Evolutionary conservation across 192 early-diverging fungal species (phyloP), one percentile per base, ranked within the genome.

Genomic region (Mortierella hygrophila): DNA sequence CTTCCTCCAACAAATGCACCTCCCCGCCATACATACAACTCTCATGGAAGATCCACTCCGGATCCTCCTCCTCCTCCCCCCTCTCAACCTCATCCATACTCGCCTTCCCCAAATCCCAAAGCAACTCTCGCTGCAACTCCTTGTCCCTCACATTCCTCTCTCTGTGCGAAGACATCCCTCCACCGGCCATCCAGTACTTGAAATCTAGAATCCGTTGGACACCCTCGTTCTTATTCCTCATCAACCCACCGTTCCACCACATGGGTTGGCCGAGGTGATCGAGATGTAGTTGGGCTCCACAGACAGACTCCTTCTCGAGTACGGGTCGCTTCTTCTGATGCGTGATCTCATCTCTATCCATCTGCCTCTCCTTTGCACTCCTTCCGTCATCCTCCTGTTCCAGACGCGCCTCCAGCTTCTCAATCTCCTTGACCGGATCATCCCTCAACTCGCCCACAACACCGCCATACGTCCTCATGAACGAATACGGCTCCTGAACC

Each of bases 211-310:
- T 83, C 29, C 87, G 74, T 18, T 74, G 76, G 7, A 75, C 57
- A 54, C 88, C 86, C 15, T 75, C 80, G 60, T 92, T 80, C 60
- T 26, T 89, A 68, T 87, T 77, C 26, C 83, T 60, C 35, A 82
- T 78, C 47, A 89, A 42, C 10, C 88, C 88, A 40, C 88, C 88
- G 54, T 89, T 89, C 77, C 72, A 87, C 88, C 88, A 89, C 72
- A 87, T 38, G 21, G 88, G 88, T 13, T 69, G 65, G 8, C 73
- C 68, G 18, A 68, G 38, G 18, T 74, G 32, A 49, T 87, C 85
- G 15, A 79, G 38, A 40, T 89, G 88, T 46, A 89, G 68, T 18
- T 87, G 85, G 13, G 77, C 80, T 23, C 88, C 88, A 44, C 88
- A 89, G 23, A 87, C 88, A 0, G 70, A 29, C 1, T 54, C 37